phyloP scores from a whole-genome alignment of 345 rosid species.

The Brassica carinata region DNA sequence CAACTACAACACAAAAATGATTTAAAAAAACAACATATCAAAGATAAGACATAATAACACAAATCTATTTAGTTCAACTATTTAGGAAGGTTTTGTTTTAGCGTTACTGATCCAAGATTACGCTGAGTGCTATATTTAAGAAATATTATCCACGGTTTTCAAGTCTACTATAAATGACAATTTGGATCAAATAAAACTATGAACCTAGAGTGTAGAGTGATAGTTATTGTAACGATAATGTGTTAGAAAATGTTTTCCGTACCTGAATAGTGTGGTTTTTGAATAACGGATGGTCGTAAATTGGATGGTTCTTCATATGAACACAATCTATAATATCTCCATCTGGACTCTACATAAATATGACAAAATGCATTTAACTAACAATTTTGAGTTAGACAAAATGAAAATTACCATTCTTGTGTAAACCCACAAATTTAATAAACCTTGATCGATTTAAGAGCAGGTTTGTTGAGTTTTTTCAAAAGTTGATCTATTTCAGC shows the following conservation, averaged over 20 bases:
- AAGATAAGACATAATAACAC: not conserved
- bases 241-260: not conserved
- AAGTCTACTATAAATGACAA: not conserved
- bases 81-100: too few relatives aligned
- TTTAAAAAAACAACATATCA: not conserved
- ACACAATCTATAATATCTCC: not conserved
- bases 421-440: too few relatives aligned
- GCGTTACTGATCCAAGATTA: not conserved
- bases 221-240: not conserved
- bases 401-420: too few relatives aligned
- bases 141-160: not conserved
- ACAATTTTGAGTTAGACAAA: too few relatives aligned
- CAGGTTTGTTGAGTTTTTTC: too few relatives aligned
- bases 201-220: not conserved
- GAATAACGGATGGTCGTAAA: not conserved
- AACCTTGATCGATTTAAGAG: too few relatives aligned
- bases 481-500: not conserved
- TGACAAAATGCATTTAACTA: not conserved
- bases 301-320: not conserved
- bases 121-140: not conserved
- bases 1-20: not conserved
- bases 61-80: not conserved
- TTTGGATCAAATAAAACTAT: not conserved
- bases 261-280: not conserved
- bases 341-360: not conserved